Conservation (phyloP, 495 filamentous ascomycete species). For the Immersiella caudata region DNA sequence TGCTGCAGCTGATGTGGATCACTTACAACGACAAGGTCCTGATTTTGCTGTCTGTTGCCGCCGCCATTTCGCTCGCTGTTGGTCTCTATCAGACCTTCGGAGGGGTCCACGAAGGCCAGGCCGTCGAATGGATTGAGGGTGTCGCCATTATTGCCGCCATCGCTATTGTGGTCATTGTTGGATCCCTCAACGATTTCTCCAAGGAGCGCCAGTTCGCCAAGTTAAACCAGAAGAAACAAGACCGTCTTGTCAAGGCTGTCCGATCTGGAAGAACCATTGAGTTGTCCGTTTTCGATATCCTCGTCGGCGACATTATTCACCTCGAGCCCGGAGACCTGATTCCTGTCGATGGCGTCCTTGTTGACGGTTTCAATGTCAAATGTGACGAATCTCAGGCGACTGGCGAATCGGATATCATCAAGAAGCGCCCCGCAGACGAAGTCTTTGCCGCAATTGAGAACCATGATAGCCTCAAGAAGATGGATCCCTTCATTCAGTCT, state of each 20-base stretch:
- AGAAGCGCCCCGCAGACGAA: constrained; percentile 72
- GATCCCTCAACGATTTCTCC: constrained; percentile 76
- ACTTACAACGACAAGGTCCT: constrained; percentile 87
- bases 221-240: constrained; percentile 78
- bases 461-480: constrained; percentile 72
- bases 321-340: constrained; percentile 75
- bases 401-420: constrained; percentile 80
- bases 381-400: constrained; percentile 85
- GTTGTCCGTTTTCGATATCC: constrained; percentile 71
- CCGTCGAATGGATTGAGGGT: constrained; percentile 78
- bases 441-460: constrained; percentile 80
- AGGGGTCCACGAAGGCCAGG: constrained; percentile 44
- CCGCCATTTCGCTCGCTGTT: constrained; percentile 69
- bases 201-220: constrained; percentile 80
- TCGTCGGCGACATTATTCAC: constrained; percentile 73
- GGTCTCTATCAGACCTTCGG: constrained; percentile 70
- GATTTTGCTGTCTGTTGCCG: constrained; percentile 73
- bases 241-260: constrained; percentile 74
- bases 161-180: constrained; percentile 73
- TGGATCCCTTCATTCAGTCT: constrained; percentile 94
- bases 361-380: constrained; percentile 72
- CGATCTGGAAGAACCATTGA: constrained; percentile 74
- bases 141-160: constrained; percentile 79
- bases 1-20: constrained; percentile 78
- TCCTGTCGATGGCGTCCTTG: constrained; percentile 74